Evolutionary conservation across 352 stramenopile genomes (phyloP).

Genomic region (Globisporangium emineosum): DNA sequence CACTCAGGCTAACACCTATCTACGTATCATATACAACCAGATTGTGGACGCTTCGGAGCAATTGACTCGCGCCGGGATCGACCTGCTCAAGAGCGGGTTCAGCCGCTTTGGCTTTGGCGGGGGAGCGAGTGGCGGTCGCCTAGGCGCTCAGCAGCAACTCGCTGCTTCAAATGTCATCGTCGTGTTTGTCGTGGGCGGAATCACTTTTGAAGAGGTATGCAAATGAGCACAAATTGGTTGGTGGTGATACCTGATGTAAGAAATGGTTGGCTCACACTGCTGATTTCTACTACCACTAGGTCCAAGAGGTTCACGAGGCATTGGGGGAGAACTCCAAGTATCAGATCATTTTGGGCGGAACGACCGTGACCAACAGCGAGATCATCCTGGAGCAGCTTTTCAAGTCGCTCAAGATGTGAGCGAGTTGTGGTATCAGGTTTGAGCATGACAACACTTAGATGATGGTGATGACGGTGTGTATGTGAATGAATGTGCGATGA

Average conservation of each 20-base stretch:
- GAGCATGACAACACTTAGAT: neutral
- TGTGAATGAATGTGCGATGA: neutral
- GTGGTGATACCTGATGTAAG: neutral
- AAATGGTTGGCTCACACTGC: neutral
- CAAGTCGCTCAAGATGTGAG: slow-evolving; percentile 15
- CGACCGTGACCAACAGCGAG: slow-evolving; percentile 68
- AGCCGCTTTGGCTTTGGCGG: slow-evolving; percentile 73
- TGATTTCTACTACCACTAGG: slow-evolving; percentile 21
- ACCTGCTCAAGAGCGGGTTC: slow-evolving; percentile 79
- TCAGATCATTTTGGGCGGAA: slow-evolving; percentile 71
- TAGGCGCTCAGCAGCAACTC: slow-evolving; percentile 25
- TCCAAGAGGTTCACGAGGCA: slow-evolving; percentile 65
- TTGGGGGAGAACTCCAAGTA: slow-evolving; percentile 42
- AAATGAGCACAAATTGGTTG: neutral
- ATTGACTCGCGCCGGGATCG: slow-evolving; percentile 68
- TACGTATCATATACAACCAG: slow-evolving; percentile 19
- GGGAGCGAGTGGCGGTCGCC: slow-evolving; percentile 16
- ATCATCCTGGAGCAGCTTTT: slow-evolving; percentile 64
- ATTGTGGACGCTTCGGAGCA: slow-evolving; percentile 78
- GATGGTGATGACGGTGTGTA: neutral
- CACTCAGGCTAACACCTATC: neutral
- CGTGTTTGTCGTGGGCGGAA: slow-evolving; percentile 74
- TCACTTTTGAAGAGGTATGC: slow-evolving; percentile 72
- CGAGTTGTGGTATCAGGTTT: neutral
- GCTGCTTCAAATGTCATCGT: slow-evolving; percentile 44